phyloP scores from a whole-genome alignment of 495 filamentous ascomycete genomes.

The Cladorrhinum samala region DNA sequence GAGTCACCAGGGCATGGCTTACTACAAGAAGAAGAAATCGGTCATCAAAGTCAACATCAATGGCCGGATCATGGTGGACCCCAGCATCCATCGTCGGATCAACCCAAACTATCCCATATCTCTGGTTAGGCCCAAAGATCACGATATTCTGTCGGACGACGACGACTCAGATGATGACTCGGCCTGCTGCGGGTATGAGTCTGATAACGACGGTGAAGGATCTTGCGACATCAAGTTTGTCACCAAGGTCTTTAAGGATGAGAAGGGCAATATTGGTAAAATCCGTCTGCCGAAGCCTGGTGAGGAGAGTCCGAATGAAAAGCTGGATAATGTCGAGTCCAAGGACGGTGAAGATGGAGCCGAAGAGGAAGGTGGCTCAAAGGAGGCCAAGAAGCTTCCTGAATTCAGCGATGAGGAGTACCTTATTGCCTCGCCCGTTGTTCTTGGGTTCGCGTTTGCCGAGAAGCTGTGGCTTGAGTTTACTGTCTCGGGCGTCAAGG shows the following conservation, averaged over 20 bases:
- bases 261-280: constrained; percentile 52
- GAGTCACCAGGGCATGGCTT: constrained; percentile 76
- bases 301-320: constrained; percentile 54
- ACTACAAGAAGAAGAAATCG: constrained; percentile 72
- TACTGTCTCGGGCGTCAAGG: constrained; percentile 68
- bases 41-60: constrained; percentile 86
- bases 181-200: constrained; percentile 42
- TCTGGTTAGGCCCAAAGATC: constrained; percentile 68
- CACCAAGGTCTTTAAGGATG: constrained; percentile 61
- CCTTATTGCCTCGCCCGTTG: constrained; percentile 81
- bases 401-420: constrained; percentile 82
- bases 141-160: constrained; percentile 56
- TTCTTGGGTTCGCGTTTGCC: constrained; percentile 86
- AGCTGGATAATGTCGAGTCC: constrained; percentile 56
- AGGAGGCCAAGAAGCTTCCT: constrained; percentile 33
- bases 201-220: constrained; percentile 25
- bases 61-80: constrained; percentile 87
- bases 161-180: constrained; percentile 55
- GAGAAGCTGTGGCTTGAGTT: constrained; percentile 94
- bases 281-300: constrained; percentile 44
- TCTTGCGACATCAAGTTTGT: constrained; percentile 45
- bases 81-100: constrained; percentile 76
- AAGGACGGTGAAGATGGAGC: constrained; percentile 32
- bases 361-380: constrained; percentile 32
- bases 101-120: constrained; percentile 86